phyloP scores from a whole-genome alignment of 768 basidiomycete species.

The Saitozyma sp. region DNA sequence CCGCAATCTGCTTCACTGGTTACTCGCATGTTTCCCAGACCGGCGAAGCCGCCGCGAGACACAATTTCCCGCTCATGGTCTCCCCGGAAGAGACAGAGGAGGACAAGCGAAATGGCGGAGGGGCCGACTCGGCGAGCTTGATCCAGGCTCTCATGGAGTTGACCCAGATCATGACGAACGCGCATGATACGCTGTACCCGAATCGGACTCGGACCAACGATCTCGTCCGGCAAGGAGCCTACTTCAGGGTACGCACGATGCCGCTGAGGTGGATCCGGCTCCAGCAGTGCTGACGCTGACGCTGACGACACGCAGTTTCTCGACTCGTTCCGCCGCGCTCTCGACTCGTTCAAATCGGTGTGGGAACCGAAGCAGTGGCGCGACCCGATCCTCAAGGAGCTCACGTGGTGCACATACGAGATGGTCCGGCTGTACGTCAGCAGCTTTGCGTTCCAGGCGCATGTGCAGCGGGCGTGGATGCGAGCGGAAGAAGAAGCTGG shows the following conservation, averaged over 20 bases:
- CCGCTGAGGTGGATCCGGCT: neutral
- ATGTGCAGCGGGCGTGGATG: constrained; percentile 36
- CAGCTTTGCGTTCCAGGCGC: constrained; percentile 42
- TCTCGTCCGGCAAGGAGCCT: constrained; percentile 44
- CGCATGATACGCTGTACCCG: constrained; percentile 49
- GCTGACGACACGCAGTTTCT: constrained; percentile 23
- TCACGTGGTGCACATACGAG: constrained; percentile 41
- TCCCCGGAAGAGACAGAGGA: constrained; percentile 18
- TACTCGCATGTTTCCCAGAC: constrained; percentile 47
- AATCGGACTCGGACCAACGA: constrained; percentile 34
- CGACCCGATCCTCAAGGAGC: constrained; percentile 25
- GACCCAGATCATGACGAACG: constrained; percentile 51
- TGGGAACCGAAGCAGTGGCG: constrained; percentile 35
- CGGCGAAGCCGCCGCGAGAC: constrained; percentile 40
- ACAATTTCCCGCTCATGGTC: constrained; percentile 44
- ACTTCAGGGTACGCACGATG: constrained; percentile 22
- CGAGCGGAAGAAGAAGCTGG: constrained; percentile 22
- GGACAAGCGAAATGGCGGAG: constrained; percentile 6
- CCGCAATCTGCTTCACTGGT: constrained; percentile 43
- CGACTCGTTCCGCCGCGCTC: constrained; percentile 39
- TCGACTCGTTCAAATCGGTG: constrained; percentile 26
- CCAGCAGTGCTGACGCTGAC: neutral
- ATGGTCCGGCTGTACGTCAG: constrained; percentile 41
- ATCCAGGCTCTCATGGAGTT: constrained; percentile 44
- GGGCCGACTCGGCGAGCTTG: constrained; percentile 36